Base-by-base conservation (phyloP, 306 rosid species). In the Casuarina glauca region DNA sequence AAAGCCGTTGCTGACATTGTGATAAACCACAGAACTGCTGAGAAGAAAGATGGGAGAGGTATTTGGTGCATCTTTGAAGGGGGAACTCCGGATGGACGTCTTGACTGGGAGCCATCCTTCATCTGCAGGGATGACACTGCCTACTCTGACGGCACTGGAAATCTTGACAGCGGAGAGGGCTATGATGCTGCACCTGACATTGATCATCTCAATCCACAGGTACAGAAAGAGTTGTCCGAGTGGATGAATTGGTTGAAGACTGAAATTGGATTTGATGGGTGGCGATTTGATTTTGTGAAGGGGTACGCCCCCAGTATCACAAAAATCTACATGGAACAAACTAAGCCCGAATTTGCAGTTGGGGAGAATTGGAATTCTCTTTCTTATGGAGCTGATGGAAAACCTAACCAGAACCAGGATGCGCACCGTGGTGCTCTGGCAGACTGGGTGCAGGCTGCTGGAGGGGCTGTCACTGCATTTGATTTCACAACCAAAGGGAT, bases 21-120 rank as follows among this genome's bases (percentile, higher is more conserved):
- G 44, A 94, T 94, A 84, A 90, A 91, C 86, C 98, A 93, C 77
- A 89, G 93, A 86, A 86, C 93, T 4, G 94, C 98, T 32, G 93
- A 91, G 85, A 85, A 74, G 62, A 72, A 84, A 61, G 97, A 91
- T 15, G 76, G 32, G 4, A 87, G 96, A 81, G 94, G 97, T 35
- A 86, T 83, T 9, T 91, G 88, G 74, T 79, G 89, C 89, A 74
- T 94, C 82, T 91, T 91, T 49, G 96, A 94, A 81, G 94, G 98
- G 32, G 98, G 96, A 3, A 94, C 96, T 0, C 45, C 84, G 0
- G 96, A 94, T 70, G 7, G 60, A 15, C 84, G 85, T 9, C 97
- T 94, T 1, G 97, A 91, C 60, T 94, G 94, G 98, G 94, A 91
- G 1, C 91, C 94, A 0, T 69, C 81, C 35, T 88, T 86, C 89